phyloP scores from a whole-genome alignment of 2,329 filamentous ascomycete species.

The Harringtonia lauricola region DNA sequence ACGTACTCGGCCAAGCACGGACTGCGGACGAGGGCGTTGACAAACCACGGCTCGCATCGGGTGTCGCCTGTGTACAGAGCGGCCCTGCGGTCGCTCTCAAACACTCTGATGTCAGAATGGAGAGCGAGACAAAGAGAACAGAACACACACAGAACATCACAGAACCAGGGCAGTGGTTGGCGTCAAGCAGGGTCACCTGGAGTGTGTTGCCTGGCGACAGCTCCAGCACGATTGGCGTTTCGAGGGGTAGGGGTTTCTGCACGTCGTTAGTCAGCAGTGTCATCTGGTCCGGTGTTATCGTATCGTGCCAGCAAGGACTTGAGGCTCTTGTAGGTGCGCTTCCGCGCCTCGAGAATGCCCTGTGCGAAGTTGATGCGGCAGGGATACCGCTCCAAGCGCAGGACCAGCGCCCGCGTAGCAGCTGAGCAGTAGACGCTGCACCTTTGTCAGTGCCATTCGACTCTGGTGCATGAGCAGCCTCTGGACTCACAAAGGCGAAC shows the following conservation, averaged over 20 bases:
- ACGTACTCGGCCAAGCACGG: slow-evolving; percentile 68
- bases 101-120: slow-evolving; percentile 34
- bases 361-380: slow-evolving; percentile 73
- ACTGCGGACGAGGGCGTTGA: slow-evolving; percentile 59
- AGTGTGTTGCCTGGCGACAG: slow-evolving; percentile 57
- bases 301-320: slow-evolving; percentile 48
- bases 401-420: slow-evolving; percentile 68
- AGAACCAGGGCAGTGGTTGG: slow-evolving; percentile 82
- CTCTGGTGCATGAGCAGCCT: too few relatives aligned
- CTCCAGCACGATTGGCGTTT: slow-evolving; percentile 69
- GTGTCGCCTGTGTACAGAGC: slow-evolving; percentile 86
- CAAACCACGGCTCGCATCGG: slow-evolving; percentile 77
- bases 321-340: slow-evolving; percentile 68
- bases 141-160: slow-evolving; percentile 66
- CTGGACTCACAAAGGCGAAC: slow-evolving; percentile 56
- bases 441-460: too few relatives aligned
- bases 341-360: slow-evolving; percentile 63
- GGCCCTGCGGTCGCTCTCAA: slow-evolving; percentile 62
- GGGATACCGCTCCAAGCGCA: slow-evolving; percentile 67
- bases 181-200: slow-evolving; percentile 75
- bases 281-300: not conserved
- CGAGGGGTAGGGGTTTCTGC: slow-evolving; percentile 68
- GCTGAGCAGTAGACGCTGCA: slow-evolving; percentile 72
- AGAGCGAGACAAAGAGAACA: not conserved
- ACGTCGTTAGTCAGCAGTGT: not conserved